phyloP scores from a whole-genome alignment of 2,329 filamentous ascomycete species.

The Cytospora piceae region DNA sequence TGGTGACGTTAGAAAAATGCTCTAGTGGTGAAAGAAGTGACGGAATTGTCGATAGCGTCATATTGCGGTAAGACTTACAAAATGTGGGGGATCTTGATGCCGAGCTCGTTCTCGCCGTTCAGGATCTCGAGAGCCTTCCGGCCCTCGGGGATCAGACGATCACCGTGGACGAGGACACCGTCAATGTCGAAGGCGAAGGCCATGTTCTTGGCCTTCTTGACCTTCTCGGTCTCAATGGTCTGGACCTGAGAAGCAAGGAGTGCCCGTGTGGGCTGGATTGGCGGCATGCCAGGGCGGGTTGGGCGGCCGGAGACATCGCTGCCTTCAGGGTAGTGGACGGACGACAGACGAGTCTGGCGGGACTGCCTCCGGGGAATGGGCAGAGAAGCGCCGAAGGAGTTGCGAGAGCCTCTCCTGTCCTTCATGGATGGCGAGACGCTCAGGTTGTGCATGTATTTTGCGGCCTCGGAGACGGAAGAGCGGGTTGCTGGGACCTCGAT shows the following conservation, averaged over 20 bases:
- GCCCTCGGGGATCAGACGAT: conserved; percentile 70
- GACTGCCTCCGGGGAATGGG: conserved; percentile 71
- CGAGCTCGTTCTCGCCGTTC: conserved; percentile 76
- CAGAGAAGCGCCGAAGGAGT: conserved; percentile 74
- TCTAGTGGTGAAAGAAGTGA: background rate
- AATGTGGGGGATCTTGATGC: conserved; percentile 77
- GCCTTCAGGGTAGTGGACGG: conserved; percentile 49
- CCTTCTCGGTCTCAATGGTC: conserved; percentile 67
- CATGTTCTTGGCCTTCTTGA: conserved; percentile 75
- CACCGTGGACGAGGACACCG: conserved; percentile 75
- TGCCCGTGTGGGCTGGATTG: conserved; percentile 64
- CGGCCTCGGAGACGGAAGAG: conserved; percentile 69
- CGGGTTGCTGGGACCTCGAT: conserved; percentile 73
- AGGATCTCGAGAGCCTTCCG: conserved; percentile 69
- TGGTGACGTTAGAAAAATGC: conserved; percentile 8
- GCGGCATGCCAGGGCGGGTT: conserved; percentile 59
- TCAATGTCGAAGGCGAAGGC: conserved; percentile 82
- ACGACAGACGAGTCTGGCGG: conserved; percentile 68
- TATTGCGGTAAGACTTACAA: conserved; percentile 43
- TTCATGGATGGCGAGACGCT: conserved; percentile 69
- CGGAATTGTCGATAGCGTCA: background rate
- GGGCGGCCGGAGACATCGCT: conserved; percentile 50
- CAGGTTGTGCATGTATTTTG: conserved; percentile 73
- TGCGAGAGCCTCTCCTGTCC: conserved; percentile 70
- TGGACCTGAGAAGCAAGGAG: conserved; percentile 73